Base-by-base conservation (phyloP, 192 early-diverging fungal species). In the Dissophora globulifera region DNA sequence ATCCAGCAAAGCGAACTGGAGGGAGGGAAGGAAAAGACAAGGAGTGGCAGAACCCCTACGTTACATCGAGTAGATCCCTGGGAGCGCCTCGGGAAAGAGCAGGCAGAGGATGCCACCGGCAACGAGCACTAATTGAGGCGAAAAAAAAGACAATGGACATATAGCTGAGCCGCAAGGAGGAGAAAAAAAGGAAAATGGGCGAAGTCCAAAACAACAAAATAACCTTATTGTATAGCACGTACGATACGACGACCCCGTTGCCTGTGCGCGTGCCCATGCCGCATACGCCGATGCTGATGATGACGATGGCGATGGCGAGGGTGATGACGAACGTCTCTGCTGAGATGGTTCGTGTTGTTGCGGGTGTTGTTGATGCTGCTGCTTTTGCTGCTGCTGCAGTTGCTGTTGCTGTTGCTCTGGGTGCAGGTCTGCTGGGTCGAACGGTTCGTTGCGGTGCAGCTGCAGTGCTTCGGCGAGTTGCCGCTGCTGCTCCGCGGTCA, bases 211-310 rank as follows among this genome's bases (percentile, higher is more conserved):
- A 64, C 43, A 23, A 43, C n/a, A 17, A 35, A 47, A 5, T 11
- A 67, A 45, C n/a, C 6, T 38, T 55, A 33, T 35, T 54, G n/a
- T n/a, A 12, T 4, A 12, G 23, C 3, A 33, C 43, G 26, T 76
- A 76, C 72, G 49, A 46, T 50, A 62, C 2, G 47, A 50, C 7
- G 72, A 54, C 41, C 63, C 64, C 25, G 31, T 53, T 4, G 72
- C 72, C 38, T 76, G 72, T 4, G 72, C 43, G 25, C 63, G 49
- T 29, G 56, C 62, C 71, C 71, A 75, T 31, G 71, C 71, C 9
- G 57, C n/a, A 50, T 42, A 66, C 1, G 62, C 69, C 13, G 61
- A 51, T 19, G 55, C 58, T 3, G 62, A 40, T 13, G 56, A 40
- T 2, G 58, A 62, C n/a, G 50, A 64, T 33, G 27, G 40, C 4